Percentiles rank a stretch among this genome's conserved stretches.
Evolutionary conservation across 2,329 filamentous ascomycete species (phyloP).

Genomic region (Colletotrichum simmondsii): DNA sequence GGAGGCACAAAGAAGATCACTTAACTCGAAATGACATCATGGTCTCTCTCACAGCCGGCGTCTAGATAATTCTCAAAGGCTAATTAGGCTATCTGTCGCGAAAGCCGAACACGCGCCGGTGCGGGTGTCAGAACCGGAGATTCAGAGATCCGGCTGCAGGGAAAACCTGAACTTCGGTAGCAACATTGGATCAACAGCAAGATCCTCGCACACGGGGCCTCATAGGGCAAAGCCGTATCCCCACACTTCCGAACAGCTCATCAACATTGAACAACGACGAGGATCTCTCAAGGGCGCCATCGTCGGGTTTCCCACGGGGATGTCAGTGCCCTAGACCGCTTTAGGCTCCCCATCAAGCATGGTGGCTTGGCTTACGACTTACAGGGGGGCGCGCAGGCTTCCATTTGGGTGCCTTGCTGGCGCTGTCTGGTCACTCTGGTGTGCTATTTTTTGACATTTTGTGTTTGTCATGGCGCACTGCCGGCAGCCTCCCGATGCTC

Average conservation of each 20-base stretch:
- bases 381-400: not conserved
- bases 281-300: not conserved
- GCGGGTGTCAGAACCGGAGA: not conserved
- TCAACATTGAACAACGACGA: not conserved
- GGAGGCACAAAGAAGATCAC: not conserved
- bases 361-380: slow-evolving; percentile 8
- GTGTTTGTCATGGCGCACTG: not conserved
- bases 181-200: not conserved
- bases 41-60: not conserved
- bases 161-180: not conserved
- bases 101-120: not conserved
- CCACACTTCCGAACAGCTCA: not conserved
- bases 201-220: not conserved
- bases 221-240: not conserved
- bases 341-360: not conserved
- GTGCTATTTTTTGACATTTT: not conserved
- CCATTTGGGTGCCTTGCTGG: not conserved
- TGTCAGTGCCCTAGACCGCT: not conserved
- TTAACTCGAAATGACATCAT: not conserved
- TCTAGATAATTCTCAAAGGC: not conserved
- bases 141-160: not conserved
- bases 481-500: not conserved
- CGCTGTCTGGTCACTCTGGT: not conserved
- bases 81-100: not conserved
- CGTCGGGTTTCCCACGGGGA: not conserved